phyloP scores from a whole-genome alignment of 306 rosid genomes.

The Aeschynomene evenia region DNA sequence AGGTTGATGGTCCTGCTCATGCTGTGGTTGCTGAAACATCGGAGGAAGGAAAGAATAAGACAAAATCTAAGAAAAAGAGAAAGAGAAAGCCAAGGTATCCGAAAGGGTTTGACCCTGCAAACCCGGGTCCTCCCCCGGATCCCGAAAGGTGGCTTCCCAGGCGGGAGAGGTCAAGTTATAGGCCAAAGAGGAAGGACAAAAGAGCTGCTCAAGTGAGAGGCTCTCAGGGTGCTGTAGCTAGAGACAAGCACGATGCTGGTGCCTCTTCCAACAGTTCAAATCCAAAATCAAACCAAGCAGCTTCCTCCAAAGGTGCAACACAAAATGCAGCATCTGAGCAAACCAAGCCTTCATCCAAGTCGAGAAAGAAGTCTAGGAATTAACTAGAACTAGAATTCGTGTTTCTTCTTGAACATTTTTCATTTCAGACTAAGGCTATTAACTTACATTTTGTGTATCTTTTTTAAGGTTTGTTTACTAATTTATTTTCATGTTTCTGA shows the following conservation, averaged over 20 bases:
- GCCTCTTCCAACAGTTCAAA: constrained; percentile 53
- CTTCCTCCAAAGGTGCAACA: constrained; percentile 56
- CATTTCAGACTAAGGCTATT: constrained; percentile 11
- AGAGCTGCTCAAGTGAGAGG: constrained; percentile 99
- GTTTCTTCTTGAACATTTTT: constrained; percentile 20
- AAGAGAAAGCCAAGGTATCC: constrained; percentile 98
- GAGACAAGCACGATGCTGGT: constrained; percentile 76
- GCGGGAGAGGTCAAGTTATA: constrained; percentile 89
- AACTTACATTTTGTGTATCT: background rate
- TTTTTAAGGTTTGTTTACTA: background rate
- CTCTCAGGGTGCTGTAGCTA: constrained; percentile 82
- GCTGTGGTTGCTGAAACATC: constrained; percentile 48
- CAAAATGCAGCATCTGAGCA: constrained; percentile 57
- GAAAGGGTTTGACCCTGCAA: constrained; percentile 91
- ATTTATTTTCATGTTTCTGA: background rate
- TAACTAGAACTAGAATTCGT: constrained; percentile 20
- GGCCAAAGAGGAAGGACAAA: constrained; percentile 97
- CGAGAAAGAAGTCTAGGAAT: constrained; percentile 87
- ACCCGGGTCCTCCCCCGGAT: constrained; percentile 97
- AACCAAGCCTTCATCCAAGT: constrained; percentile 65
- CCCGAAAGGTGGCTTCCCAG: constrained; percentile 99
- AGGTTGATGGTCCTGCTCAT: constrained; percentile 51
- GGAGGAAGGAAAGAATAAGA: constrained; percentile 75
- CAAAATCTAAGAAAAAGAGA: constrained; percentile 86
- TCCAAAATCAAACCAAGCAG: constrained; percentile 62